Conservation (phyloP, 257 asterid genomes). For the Echium plantagineum region DNA sequence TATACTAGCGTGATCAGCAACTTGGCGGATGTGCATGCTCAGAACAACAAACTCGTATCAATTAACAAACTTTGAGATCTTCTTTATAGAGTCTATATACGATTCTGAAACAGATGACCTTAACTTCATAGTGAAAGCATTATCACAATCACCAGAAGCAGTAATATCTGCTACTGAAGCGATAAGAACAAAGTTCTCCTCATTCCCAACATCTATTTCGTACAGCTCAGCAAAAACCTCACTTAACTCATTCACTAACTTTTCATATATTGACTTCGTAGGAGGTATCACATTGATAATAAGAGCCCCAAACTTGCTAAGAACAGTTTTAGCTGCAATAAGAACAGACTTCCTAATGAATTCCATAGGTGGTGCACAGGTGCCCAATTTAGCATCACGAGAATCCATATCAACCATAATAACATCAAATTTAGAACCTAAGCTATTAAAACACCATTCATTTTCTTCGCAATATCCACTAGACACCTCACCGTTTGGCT, state of each 20-base stretch:
- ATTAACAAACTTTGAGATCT: conserved; percentile 14
- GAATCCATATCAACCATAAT: conserved; percentile 92
- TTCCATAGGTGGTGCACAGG: conserved; percentile 64
- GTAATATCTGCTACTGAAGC: conserved; percentile 33
- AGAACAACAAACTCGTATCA: not conserved
- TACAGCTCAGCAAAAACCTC: conserved; percentile 48
- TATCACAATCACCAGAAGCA: conserved; percentile 11
- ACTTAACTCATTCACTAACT: conserved; percentile 23
- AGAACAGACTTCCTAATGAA: conserved; percentile 42
- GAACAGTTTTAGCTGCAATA: conserved; percentile 30
- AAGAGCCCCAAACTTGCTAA: conserved; percentile 34
- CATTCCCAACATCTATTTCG: conserved; percentile 70
- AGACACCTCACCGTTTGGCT: not conserved
- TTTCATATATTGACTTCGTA: conserved; percentile 25
- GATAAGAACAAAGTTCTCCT: conserved; percentile 63
- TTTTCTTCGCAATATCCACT: not conserved
- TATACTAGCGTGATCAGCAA: not conserved
- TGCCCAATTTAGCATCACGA: conserved; percentile 34
- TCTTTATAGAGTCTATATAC: conserved; percentile 38
- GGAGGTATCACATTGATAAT: conserved; percentile 51
- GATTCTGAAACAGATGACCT: conserved; percentile 25
- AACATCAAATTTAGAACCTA: conserved; percentile 35
- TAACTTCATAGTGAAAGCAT: conserved; percentile 35
- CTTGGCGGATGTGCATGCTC: not conserved
- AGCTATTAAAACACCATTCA: not conserved